Percentiles rank a stretch among this genome's conserved stretches.
Evolutionary conservation across 2,329 filamentous ascomycete species (phyloP).

Genomic region (Pestalotiopsis sp.): DNA sequence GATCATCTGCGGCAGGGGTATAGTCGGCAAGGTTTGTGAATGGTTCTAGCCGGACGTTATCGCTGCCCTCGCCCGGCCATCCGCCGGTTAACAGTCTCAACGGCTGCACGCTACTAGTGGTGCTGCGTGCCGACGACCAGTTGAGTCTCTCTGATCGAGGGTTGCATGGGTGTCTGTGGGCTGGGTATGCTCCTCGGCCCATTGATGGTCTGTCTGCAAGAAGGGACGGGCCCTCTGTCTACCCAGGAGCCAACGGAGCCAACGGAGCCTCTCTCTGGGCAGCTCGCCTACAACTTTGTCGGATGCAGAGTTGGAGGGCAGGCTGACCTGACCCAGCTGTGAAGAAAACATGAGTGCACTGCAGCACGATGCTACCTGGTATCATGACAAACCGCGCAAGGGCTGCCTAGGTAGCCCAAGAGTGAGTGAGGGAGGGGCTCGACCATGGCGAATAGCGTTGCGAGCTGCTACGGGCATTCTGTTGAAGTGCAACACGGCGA

Average conservation of each 20-base stretch:
- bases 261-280: background rate
- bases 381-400: conserved; percentile 2
- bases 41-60: conserved; percentile 11
- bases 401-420: background rate
- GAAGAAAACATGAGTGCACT: background rate
- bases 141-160: background rate
- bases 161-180: background rate
- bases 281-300: background rate
- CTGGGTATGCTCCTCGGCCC: background rate
- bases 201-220: background rate
- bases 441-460: conserved; percentile 1
- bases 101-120: background rate
- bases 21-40: conserved; percentile 1
- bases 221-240: background rate
- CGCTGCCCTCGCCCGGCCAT: conserved; percentile 9
- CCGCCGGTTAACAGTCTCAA: conserved; percentile 9
- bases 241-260: background rate
- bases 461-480: background rate
- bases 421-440: conserved; percentile 5
- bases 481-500: background rate
- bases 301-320: conserved; percentile 10
- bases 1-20: background rate
- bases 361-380: conserved; percentile 9
- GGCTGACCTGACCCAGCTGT: conserved; percentile 12
- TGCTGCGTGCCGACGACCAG: background rate